Evolutionary conservation across 768 basidiomycete species (phyloP), one percentile per base, ranked within the genome.

Genomic region (Chlorophyllum brunneum): DNA sequence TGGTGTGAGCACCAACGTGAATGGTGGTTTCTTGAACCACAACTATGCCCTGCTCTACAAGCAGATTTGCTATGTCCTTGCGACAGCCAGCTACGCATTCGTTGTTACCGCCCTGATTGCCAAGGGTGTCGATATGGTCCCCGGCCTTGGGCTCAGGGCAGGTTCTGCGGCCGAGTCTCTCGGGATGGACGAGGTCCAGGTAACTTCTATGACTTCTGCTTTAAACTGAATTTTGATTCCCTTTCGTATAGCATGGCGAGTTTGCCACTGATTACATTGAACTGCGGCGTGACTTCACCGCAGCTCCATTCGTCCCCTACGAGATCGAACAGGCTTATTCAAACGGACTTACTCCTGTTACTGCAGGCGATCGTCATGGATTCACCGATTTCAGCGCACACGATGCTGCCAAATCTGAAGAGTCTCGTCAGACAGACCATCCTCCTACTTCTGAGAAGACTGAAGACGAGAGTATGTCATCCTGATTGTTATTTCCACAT

Each of bases 1-100:
- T 61, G 88, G 81, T 20, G 75, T 86, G 37, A 86, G 74, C 63
- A 65, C 72, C 8, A 71, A 63, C 6, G 61, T 79, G 45, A 58
- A 63, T 1, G 86, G 85, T 13, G 87, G 88, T 13, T 92, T 84
- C 82, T 65, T 93, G 50, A 82, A 92, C 63, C 79, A 78, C 47
- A 75, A 86, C 67, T 90, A 80, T 79, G 84, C 83, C 59, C 89
- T 90, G 59, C 75, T 94, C 18, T 88, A 88, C 57, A 86, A 84
- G 59, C 89, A 92, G 53, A 70, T 92, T 51, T 77, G 78, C 5
- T 86, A 85, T 56, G 71, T 85, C 41, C 75, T 73, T 55, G 82
- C 84, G 37, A 70, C 74, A 31, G 78, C 75, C 55, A 71, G 63
- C 9, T 89, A 86, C 59, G 75, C 78, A 29, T 84, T 85, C 58